Evolutionary conservation across 2,329 filamentous ascomycete genomes (phyloP).

Genomic region (Pyricularia sp.): DNA sequence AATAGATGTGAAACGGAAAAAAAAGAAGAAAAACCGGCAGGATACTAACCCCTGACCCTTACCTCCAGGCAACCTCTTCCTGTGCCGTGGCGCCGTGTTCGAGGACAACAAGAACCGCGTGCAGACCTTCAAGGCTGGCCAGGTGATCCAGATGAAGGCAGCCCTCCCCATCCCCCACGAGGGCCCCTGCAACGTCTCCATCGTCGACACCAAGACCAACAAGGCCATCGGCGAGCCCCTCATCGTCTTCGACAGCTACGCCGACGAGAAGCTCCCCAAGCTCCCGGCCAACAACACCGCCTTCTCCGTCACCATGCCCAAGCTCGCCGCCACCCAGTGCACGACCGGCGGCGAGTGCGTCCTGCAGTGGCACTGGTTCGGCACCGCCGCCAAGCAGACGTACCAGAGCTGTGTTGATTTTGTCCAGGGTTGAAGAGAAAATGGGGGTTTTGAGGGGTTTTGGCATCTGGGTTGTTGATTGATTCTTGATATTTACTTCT

Average conservation of each 20-base stretch:
- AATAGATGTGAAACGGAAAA: too few relatives aligned
- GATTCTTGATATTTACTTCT: not conserved
- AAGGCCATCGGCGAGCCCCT: conserved; percentile 41
- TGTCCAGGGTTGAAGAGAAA: conserved; percentile 8
- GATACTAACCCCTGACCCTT: not conserved
- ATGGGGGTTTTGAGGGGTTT: not conserved
- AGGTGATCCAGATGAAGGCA: conserved; percentile 31
- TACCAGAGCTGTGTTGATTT: conserved; percentile 30
- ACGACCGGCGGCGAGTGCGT: conserved; percentile 22
- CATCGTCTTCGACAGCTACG: conserved; percentile 46
- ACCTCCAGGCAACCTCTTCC: conserved; percentile 27
- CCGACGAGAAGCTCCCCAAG: conserved; percentile 27
- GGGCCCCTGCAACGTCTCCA: conserved; percentile 43
- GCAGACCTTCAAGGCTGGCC: conserved; percentile 31
- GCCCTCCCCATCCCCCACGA: conserved; percentile 33
- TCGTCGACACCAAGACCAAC: conserved; percentile 44
- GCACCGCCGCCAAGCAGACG: conserved; percentile 24
- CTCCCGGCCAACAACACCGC: conserved; percentile 31
- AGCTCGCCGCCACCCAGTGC: conserved; percentile 18
- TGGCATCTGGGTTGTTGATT: not conserved
- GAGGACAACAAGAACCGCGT: conserved; percentile 32
- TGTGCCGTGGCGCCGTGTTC: conserved; percentile 37
- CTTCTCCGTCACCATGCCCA: conserved; percentile 31
- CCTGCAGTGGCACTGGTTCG: conserved; percentile 37
- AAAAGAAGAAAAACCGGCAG: too few relatives aligned